Evolutionary conservation across 2,329 filamentous ascomycete species (phyloP).

Genomic region (Trichoderma brevicompactum): DNA sequence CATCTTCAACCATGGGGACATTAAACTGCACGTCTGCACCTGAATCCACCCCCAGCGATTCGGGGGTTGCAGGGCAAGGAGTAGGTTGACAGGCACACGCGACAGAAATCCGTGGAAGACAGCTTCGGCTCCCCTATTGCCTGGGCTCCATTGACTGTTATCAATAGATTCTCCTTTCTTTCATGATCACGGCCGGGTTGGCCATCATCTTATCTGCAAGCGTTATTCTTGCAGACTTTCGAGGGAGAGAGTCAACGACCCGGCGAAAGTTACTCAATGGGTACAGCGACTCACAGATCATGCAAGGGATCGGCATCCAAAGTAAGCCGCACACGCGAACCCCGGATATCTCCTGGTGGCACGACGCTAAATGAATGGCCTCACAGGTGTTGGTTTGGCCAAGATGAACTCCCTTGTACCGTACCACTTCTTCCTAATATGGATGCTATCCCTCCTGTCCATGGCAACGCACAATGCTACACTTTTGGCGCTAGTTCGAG

Average conservation of each 20-base stretch:
- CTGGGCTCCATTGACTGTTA: background rate
- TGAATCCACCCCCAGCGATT: conserved; percentile 52
- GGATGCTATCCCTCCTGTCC: conserved; percentile 67
- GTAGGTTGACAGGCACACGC: conserved; percentile 44
- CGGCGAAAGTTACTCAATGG: conserved; percentile 66
- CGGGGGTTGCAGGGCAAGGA: conserved; percentile 61
- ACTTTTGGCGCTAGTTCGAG: conserved; percentile 66
- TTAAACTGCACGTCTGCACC: conserved; percentile 49
- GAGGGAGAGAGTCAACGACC: conserved; percentile 55
- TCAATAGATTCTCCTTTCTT: conserved; percentile 64
- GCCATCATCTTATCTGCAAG: conserved; percentile 59
- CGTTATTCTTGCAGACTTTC: conserved; percentile 60
- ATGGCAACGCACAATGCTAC: conserved; percentile 69
- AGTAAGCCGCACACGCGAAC: conserved; percentile 36
- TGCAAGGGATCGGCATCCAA: conserved; percentile 72
- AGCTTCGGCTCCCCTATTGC: background rate
- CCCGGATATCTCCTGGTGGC: conserved; percentile 20
- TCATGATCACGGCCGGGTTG: conserved; percentile 65
- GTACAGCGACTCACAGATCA: conserved; percentile 70
- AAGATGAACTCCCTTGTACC: conserved; percentile 62
- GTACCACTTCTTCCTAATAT: conserved; percentile 74
- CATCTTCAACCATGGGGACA: conserved; percentile 6
- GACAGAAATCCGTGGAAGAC: background rate
- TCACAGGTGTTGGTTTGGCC: conserved; percentile 57
- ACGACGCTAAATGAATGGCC: conserved; percentile 21